Base-by-base conservation (phyloP, 768 basidiomycete species). In the Rhodocollybia butyracea region DNA sequence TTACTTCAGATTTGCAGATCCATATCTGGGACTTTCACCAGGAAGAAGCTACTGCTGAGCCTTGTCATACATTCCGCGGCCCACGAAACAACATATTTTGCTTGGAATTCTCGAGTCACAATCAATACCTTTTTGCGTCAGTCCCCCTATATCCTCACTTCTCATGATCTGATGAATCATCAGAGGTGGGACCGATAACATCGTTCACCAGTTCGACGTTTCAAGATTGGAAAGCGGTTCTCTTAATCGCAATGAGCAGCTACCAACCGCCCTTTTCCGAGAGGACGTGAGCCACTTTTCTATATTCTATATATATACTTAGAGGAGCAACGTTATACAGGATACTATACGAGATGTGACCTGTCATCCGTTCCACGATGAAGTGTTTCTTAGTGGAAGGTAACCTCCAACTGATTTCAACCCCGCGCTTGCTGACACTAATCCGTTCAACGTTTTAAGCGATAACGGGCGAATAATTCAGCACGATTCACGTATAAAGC, bases 361-460 rank as follows among this genome's bases (percentile, higher is more conserved):
- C 6, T 82, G 84, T 39, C 88, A 89, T 63, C 80, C 86, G n/a
- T 68, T 69, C 34, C 77, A 83, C 39, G 89, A 91, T 26, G 83
- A 88, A 22, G 57, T 89, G 1, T 84, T 86, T 58, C 62, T 91
- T 57, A 88, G 81, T 59, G 86, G 80, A n/a, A 82, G 86, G 89
- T 84, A 63, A 51, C 70, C 26, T 34, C 41, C 53, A 53, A 24
- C 57, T 26, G 30, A 51, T 38, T 11, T 26, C 26, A 39, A 15
- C 41, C n/a, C 5, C 15, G 8, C 39, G 22, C 52, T 21, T 26
- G 10, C 30, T 34, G 19, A 21, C 29, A 15, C 17, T 10, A 17
- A 15, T 38, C 38, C 21, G 3, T 22, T 55, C 21, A 52, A 34
- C 19, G 10, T 32, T 30, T 10, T 21, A 38, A 91, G 89, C 59